phyloP scores from a whole-genome alignment of 345 rosid species.

The Triadica sebifera region DNA sequence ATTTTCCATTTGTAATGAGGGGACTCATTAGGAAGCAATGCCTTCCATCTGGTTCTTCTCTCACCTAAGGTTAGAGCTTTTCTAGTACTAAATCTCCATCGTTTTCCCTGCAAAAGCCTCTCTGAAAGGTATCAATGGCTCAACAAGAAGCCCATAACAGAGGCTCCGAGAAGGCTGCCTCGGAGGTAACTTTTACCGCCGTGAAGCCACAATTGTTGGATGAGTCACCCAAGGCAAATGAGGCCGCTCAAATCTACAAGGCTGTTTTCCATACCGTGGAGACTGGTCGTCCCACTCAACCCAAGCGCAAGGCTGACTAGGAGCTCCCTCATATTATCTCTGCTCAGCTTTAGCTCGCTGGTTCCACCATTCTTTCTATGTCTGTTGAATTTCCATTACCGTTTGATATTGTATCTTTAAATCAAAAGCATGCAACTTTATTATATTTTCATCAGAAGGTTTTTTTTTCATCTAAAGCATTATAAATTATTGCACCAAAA shows the following conservation, averaged over 20 bases:
- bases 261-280: constrained; percentile 70
- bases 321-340: constrained; percentile 79
- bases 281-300: constrained; percentile 51
- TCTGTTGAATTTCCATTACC: no score
- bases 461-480: no score
- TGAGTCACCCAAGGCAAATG: constrained; percentile 74
- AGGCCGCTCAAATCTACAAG: constrained; percentile 82
- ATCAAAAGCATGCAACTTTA: no score
- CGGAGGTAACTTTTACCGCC: constrained; percentile 47
- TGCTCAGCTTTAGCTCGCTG: constrained; percentile 65
- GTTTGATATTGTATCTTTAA: no score
- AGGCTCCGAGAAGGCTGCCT: constrained; percentile 34
- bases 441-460: no score
- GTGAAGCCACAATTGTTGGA: constrained; percentile 64
- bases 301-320: constrained; percentile 91
- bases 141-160: constrained; percentile 55
- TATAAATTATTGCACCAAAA: no score
- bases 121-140: constrained; percentile 42
- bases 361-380: constrained; percentile 49
- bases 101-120: not conserved
- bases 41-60: constrained; percentile 6
- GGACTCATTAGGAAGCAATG: no score
- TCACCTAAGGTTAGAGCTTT: constrained; percentile 32
- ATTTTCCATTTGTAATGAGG: no score
- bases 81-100: not conserved